phyloP scores from a whole-genome alignment of 768 basidiomycete species.

The Suillus weaverae region DNA sequence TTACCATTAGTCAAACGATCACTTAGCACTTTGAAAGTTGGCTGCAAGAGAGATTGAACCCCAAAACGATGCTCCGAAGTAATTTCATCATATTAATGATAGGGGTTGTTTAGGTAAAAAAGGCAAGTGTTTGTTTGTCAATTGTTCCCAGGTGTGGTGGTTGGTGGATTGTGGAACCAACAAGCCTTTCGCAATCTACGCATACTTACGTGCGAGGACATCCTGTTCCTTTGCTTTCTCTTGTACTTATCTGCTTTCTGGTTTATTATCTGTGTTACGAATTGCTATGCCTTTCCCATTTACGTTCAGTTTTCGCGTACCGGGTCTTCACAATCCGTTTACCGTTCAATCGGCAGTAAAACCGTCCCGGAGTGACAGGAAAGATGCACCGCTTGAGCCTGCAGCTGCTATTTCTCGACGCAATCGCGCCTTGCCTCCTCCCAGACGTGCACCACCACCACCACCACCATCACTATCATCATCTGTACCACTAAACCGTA shows the following conservation, averaged over 20 bases:
- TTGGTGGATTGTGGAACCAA: not conserved
- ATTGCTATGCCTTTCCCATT: slow-evolving; percentile 60
- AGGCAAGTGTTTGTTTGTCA: not conserved
- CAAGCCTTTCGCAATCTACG: not conserved
- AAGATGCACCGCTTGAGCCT: slow-evolving; percentile 11
- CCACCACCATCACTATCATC: slow-evolving; percentile 28
- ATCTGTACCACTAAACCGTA: slow-evolving; percentile 46
- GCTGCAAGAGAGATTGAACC: no score
- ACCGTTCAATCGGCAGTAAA: slow-evolving; percentile 26
- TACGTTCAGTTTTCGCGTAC: slow-evolving; percentile 66
- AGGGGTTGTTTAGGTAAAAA: not conserved
- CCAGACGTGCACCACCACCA: slow-evolving; percentile 25
- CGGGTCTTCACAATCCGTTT: slow-evolving; percentile 71
- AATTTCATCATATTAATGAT: not conserved
- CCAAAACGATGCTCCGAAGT: no score
- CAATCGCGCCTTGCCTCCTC: slow-evolving; percentile 17
- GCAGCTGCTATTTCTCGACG: slow-evolving; percentile 20
- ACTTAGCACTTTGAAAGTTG: not conserved
- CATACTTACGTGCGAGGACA: not conserved
- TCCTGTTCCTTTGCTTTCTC: not conserved
- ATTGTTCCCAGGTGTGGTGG: not conserved
- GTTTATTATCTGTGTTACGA: slow-evolving; percentile 29
- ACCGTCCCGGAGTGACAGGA: slow-evolving; percentile 29
- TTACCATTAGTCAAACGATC: not conserved
- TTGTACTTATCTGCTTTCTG: slow-evolving; percentile 5